A percentile compares a stretch with the other conserved stretches of the same genome.
Evolutionary conservation across 2,329 filamentous ascomycete genomes (phyloP).

Genomic region (Colletotrichum noveboracense): DNA sequence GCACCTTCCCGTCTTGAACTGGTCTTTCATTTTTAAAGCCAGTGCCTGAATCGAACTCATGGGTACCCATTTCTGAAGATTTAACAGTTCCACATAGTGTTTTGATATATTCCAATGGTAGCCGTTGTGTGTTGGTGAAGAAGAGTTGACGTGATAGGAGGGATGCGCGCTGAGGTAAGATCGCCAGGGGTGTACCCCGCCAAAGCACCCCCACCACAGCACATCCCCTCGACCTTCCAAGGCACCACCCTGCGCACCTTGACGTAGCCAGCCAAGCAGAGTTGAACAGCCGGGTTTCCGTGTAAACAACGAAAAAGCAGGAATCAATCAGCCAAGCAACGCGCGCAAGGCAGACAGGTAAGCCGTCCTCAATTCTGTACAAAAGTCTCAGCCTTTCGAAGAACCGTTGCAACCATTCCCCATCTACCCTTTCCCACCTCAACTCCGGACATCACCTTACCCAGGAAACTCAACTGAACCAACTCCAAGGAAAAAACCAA

Average conservation of each 20-base stretch:
- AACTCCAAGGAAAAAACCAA: not conserved
- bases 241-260: slow-evolving; percentile 7
- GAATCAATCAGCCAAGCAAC: slow-evolving; percentile 1
- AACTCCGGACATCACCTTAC: not conserved
- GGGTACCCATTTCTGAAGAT: not conserved
- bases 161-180: slow-evolving; percentile 3
- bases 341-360: not conserved
- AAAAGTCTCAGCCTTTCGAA: not conserved
- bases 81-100: not conserved
- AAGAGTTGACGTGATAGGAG: not conserved
- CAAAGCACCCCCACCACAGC: slow-evolving; percentile 3
- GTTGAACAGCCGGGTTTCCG: slow-evolving; percentile 1
- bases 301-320: slow-evolving; percentile 15
- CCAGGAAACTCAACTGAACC: not conserved
- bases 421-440: not conserved
- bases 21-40: not conserved
- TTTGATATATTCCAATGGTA: not conserved
- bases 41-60: not conserved
- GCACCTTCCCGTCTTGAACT: not conserved
- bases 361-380: not conserved
- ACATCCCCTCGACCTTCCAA: not conserved
- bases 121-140: not conserved
- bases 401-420: not conserved
- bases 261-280: slow-evolving; percentile 19
- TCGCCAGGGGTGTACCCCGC: slow-evolving; percentile 3